These are phyloP conservation scores for Phytopythium chamaehyphon DNA, from an alignment of 352 stramenopile genomes.

Conservation along the genomic window DNA sequence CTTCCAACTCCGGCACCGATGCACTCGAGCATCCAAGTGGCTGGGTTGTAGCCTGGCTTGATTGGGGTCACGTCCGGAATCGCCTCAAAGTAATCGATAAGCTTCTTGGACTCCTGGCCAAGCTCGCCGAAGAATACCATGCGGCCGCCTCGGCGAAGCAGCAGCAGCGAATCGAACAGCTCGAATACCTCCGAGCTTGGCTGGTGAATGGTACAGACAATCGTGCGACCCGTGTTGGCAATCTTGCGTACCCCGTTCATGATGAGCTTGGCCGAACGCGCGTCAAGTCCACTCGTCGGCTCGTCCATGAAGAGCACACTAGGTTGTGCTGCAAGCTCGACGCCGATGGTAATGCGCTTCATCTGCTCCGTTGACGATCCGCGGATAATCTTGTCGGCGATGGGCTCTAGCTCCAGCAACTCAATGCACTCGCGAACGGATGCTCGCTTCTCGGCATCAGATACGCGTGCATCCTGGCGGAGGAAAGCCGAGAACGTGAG, in stretches of 20 bases:
- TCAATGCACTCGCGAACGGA: slow-evolving; percentile 56
- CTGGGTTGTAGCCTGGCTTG: slow-evolving; percentile 80
- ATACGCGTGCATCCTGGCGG: slow-evolving; percentile 33
- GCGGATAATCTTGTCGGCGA: slow-evolving; percentile 54
- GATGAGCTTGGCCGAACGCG: slow-evolving; percentile 78
- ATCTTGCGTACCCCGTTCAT: slow-evolving; percentile 89
- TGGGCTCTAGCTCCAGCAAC: slow-evolving; percentile 39
- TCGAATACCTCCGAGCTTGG: slow-evolving; percentile 85
- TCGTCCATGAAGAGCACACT: slow-evolving; percentile 89
- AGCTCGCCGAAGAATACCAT: slow-evolving; percentile 61
- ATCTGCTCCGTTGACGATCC: slow-evolving; percentile 53
- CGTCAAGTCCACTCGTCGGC: slow-evolving; percentile 86
- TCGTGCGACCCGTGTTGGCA: slow-evolving; percentile 58
- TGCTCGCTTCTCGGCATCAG: slow-evolving; percentile 29
- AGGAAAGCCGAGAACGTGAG: slow-evolving; percentile 89
- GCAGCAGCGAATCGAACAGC: slow-evolving; percentile 83
- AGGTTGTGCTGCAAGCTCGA: slow-evolving; percentile 87
- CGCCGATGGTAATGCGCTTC: slow-evolving; percentile 75
- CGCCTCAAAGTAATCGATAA: slow-evolving; percentile 55
- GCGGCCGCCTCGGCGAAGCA: slow-evolving; percentile 58
- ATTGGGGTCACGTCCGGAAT: slow-evolving; percentile 43
- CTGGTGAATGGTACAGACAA: slow-evolving; percentile 93
- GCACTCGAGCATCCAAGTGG: slow-evolving; percentile 88
- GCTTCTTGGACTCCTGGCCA: slow-evolving; percentile 27
- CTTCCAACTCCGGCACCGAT: slow-evolving; percentile 50